Base-by-base conservation (phyloP, 2,329 filamentous ascomycete genomes). In the Didymella arachidicola region DNA sequence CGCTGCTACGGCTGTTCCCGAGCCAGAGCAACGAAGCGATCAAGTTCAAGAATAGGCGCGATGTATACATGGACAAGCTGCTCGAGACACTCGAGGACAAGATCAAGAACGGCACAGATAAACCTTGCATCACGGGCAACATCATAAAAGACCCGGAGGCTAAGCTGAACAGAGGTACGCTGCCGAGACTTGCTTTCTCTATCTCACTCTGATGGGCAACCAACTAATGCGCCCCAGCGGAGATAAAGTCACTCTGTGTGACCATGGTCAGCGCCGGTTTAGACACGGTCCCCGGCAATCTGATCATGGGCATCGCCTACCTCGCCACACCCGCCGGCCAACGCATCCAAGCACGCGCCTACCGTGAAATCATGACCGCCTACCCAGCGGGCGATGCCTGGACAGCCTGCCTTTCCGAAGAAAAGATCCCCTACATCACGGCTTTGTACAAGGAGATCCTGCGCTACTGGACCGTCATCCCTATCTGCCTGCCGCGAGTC, bases 241-340 rank as follows among this genome's bases (percentile, higher is more conserved):
- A 93, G 74, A 83, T 93, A 48, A 92, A 90, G 76, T 91, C 89
- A 2, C 92, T 95, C 65, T 92, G 91, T 72, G 78, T 95, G 25
- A 92, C 90, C 25, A 93, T 94, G 86, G 89, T 94, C 0, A 90
- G 88, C 1, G 91, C 90, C 0, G 91, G 91, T 18, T 84, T 94
- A 16, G 91, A 95, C 72, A 95, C 91, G 0, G 88, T 95, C 1
- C 89, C 91, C 0, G 89, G 87, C 11, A 93, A 93, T 61, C 78
- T 94, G 10, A 88, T 92, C 68, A 92, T 92, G 89, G 88, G 88
- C 12, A 86, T 94, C 43, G 91, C 89, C 2, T 91, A 90, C 66
- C 83, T 95, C 2, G 85, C 89, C n/a, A 87, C 86, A 0, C 76
- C 83, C 0, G 80, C 87, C 11, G 90, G 91, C 14, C 88, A 90